These are phyloP conservation scores for Pleurozium schreberi DNA, from an alignment of 225 moss, liverwort and hornwort species.

Conservation along the genomic window DNA sequence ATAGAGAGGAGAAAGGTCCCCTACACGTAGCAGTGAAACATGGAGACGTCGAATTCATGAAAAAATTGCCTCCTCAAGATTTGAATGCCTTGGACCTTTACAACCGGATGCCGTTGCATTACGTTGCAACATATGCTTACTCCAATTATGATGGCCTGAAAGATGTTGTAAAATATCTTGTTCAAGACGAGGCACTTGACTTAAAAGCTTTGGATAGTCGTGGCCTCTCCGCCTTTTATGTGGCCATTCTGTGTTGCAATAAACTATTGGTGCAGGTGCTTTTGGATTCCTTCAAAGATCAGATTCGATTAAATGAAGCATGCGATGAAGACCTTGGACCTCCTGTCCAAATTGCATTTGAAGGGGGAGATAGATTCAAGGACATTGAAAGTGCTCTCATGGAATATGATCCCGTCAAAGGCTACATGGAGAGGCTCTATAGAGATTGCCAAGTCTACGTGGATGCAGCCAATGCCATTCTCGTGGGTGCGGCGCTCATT, in stretches of 20 bases:
- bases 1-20: too few relatives aligned
- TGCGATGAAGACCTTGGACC: rapidly evolving
- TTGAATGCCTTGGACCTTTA: too few relatives aligned
- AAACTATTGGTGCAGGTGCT: neutral
- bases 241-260: neutral
- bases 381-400: neutral
- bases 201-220: rapidly evolving
- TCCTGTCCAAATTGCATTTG: neutral
- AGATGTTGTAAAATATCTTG: neutral
- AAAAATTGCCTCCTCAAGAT: too few relatives aligned
- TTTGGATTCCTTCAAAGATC: neutral
- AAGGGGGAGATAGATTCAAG: rapidly evolving
- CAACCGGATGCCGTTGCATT: too few relatives aligned
- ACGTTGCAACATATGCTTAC: too few relatives aligned
- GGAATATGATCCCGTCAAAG: neutral
- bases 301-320: neutral
- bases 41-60: too few relatives aligned
- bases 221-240: too few relatives aligned
- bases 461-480: neutral
- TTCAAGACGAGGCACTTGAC: rapidly evolving
- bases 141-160: too few relatives aligned
- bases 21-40: too few relatives aligned
- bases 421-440: neutral
- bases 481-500: neutral
- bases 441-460: neutral